Conservation (phyloP, 2,329 filamentous ascomycete species). For the Septoria linicola region DNA sequence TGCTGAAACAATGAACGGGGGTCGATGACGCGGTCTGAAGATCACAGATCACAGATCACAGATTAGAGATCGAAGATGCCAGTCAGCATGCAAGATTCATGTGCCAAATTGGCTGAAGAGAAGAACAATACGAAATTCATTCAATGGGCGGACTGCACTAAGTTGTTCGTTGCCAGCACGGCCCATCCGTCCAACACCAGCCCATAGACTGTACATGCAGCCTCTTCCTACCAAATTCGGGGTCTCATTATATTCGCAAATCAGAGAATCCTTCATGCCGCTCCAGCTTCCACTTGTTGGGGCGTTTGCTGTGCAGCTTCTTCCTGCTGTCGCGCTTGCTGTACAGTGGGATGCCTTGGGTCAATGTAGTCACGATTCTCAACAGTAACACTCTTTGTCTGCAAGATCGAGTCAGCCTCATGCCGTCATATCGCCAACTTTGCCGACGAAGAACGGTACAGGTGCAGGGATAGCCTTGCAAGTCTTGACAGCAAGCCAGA, state of each 20-base stretch:
- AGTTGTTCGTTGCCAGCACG: too few species aligned
- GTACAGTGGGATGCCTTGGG: slow-evolving; percentile 19
- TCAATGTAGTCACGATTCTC: slow-evolving; percentile 52
- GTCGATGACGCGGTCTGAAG: too few species aligned
- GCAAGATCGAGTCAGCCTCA: slow-evolving; percentile 15
- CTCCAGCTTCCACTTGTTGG: neutral
- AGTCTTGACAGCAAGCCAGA: neutral
- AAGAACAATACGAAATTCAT: too few species aligned
- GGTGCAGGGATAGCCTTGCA: neutral
- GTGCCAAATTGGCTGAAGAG: too few species aligned
- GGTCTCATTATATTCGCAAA: neutral
- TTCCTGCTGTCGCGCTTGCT: slow-evolving; percentile 3
- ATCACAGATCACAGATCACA: too few species aligned
- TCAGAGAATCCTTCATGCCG: neutral
- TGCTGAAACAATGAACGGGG: too few species aligned
- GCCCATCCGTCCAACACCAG: neutral
- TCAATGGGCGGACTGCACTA: too few species aligned
- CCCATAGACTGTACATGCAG: neutral
- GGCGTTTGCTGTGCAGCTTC: neutral
- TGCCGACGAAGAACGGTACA: neutral
- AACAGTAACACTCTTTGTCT: slow-evolving; percentile 56
- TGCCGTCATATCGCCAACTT: neutral
- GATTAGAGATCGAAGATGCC: too few species aligned
- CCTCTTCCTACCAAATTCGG: neutral
- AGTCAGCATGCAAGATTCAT: too few species aligned